These are phyloP conservation scores for Sisymbrium irio DNA, from an alignment of 345 rosid species.

Conservation along the genomic window DNA sequence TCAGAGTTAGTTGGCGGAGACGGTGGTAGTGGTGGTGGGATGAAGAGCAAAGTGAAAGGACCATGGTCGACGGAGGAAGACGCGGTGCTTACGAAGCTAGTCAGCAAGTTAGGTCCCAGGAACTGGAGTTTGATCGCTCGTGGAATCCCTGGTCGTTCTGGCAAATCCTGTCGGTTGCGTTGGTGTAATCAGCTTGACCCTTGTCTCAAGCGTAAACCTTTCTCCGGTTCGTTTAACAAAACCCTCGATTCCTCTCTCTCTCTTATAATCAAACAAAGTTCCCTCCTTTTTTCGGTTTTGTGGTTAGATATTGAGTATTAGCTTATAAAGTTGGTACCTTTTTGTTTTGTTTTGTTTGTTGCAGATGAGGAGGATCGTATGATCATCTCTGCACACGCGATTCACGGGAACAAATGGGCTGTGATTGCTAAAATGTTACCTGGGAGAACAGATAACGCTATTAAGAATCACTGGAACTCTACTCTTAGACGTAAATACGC, in stretches of 20 bases:
- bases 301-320: background rate
- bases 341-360: constrained; percentile 8
- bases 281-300: background rate
- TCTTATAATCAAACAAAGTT: background rate
- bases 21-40: constrained; percentile 15
- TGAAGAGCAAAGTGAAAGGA: constrained; percentile 60
- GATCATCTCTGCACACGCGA: constrained; percentile 62
- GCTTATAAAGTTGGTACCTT: background rate
- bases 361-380: constrained; percentile 81
- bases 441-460: constrained; percentile 85
- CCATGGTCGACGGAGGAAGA: constrained; percentile 91
- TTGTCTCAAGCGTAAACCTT: constrained; percentile 73
- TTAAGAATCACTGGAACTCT: constrained; percentile 95
- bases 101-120: constrained; percentile 65
- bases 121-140: constrained; percentile 87
- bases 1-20: constrained; percentile 35
- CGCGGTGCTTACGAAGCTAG: constrained; percentile 53
- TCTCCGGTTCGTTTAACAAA: constrained; percentile 48
- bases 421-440: constrained; percentile 74
- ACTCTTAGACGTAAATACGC: constrained; percentile 60
- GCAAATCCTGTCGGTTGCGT: constrained; percentile 77
- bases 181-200: constrained; percentile 96
- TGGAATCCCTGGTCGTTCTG: constrained; percentile 80
- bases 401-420: constrained; percentile 95
- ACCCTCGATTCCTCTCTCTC: background rate